Evolutionary conservation across 805 yeast species (phyloP).

Genomic region (Ogataea salicorniae): DNA sequence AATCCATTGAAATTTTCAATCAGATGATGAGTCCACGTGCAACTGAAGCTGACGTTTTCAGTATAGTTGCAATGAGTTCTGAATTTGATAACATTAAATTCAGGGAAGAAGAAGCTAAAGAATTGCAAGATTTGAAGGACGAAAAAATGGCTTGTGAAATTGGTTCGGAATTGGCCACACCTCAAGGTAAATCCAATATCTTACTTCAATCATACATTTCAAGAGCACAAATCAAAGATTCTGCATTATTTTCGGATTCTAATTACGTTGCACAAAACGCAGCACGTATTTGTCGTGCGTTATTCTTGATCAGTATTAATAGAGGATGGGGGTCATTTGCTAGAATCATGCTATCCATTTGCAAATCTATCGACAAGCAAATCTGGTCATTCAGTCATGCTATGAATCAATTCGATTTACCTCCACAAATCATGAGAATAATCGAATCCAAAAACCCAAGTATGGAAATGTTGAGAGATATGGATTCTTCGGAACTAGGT

Average conservation of each 20-base stretch:
- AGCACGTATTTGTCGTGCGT: conserved; percentile 86
- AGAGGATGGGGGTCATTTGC: conserved; percentile 88
- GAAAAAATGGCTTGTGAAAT: conserved; percentile 71
- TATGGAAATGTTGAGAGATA: conserved; percentile 68
- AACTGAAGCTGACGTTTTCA: conserved; percentile 85
- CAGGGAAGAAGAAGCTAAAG: conserved; percentile 81
- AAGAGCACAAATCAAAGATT: conserved; percentile 62
- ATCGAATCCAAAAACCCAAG: conserved; percentile 60
- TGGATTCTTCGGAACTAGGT: conserved; percentile 75
- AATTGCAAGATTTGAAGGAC: conserved; percentile 58
- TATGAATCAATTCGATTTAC: conserved; percentile 76
- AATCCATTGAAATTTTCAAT: conserved; percentile 84
- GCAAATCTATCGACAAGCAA: conserved; percentile 80
- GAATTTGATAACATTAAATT: conserved; percentile 89
- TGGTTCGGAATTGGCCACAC: conserved; percentile 66
- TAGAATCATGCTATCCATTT: conserved; percentile 67
- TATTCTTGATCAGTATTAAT: conserved; percentile 80
- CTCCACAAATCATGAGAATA: conserved; percentile 56
- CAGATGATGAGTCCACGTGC: conserved; percentile 78
- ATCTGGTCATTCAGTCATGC: conserved; percentile 93
- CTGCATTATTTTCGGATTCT: conserved; percentile 80
- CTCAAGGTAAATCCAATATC: conserved; percentile 84
- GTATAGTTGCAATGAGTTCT: conserved; percentile 85
- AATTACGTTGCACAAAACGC: conserved; percentile 95
- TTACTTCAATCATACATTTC: conserved; percentile 86